Evolutionary conservation across 345 rosid species (phyloP), one percentile per base, ranked within the genome.

Genomic region (Ceriops tagal): DNA sequence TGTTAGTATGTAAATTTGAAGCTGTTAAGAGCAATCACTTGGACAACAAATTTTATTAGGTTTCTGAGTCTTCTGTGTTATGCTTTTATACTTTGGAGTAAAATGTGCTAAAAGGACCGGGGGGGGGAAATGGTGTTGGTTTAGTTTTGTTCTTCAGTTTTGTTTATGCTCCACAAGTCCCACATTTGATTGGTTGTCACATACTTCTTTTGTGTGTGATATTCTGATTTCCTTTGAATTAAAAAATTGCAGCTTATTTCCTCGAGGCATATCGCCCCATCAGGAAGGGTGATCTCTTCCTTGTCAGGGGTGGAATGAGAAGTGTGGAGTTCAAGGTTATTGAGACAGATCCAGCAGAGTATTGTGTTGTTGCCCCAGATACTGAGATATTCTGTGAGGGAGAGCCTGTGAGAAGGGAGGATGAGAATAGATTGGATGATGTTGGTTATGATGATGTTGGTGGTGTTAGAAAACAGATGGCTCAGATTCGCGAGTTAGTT

Each of bases 401-500:
- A 55, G 97, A 91, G 69, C 92, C 96, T 5, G 79, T 89, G 19
- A 86, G 81, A 74, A 83, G 97, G 70, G 97, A 91, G 64, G 97
- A 91, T 69, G 96, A 91, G 71, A 75, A 91, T 73, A 84, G 97
- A 78, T 81, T 89, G 32, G 96, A 89, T 76, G 97, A 91, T 34
- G 85, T 91, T 6, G 97, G 97, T 59, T 91, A 89, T 73, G 97
- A 91, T 66, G 96, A 91, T 83, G 97, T 91, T 77, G 96, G 97
- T 68, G 97, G 97, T 59, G 97, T 91, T 27, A 91, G 97, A 75
- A 91, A 89, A 75, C 96, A 91, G 63, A 91, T 91, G 97, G 97
- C 97, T 71, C 96, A 91, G 80, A 91, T 91, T 77, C 80, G 97
- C 51, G 97, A 91, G 69, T 73, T 89, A 46, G 97, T 91, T 61